A percentile compares a stretch with the other conserved stretches of the same genome.
These are phyloP conservation scores for Thielaviopsis musarum DNA, from an alignment of 2,329 filamentous ascomycete species.

Conservation along the genomic window DNA sequence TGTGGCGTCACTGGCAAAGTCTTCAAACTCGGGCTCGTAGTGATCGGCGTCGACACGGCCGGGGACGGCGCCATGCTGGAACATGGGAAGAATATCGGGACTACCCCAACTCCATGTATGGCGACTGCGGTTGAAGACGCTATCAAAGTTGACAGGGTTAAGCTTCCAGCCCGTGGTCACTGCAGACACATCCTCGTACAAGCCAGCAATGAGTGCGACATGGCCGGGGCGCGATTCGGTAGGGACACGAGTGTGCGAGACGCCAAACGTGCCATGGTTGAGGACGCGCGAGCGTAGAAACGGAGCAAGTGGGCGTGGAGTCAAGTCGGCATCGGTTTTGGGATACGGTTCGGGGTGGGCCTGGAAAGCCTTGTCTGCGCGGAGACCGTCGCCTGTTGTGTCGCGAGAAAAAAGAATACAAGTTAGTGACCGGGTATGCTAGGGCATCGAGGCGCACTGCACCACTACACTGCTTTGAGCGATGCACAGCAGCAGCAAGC, in stretches of 20 bases:
- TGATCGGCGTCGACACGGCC: slow-evolving; percentile 75
- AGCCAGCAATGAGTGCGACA: slow-evolving; percentile 85
- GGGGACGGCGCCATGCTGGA: slow-evolving; percentile 76
- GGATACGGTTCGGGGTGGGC: slow-evolving; percentile 76
- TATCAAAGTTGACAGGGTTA: slow-evolving; percentile 96
- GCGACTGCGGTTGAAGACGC: slow-evolving; percentile 88
- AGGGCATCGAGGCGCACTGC: background rate
- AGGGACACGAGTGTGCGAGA: slow-evolving; percentile 90
- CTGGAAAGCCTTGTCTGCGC: slow-evolving; percentile 96
- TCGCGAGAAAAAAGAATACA: background rate
- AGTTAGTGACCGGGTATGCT: background rate
- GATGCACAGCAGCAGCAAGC: background rate
- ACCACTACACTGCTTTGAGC: background rate
- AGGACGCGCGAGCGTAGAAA: slow-evolving; percentile 82
- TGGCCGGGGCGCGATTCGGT: slow-evolving; percentile 94
- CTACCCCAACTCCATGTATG: slow-evolving; percentile 99
- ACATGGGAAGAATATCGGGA: slow-evolving; percentile 95
- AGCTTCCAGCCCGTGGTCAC: slow-evolving; percentile 97
- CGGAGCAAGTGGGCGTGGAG: slow-evolving; percentile 67
- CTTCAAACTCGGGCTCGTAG: slow-evolving; percentile 73
- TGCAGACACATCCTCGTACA: slow-evolving; percentile 95
- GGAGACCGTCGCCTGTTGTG: slow-evolving; percentile 61
- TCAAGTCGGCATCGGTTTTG: slow-evolving; percentile 44
- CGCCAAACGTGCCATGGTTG: slow-evolving; percentile 82
- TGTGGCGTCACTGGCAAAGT: slow-evolving; percentile 70